Base-by-base conservation (phyloP, 345 rosid species). In the Brassica cretica region DNA sequence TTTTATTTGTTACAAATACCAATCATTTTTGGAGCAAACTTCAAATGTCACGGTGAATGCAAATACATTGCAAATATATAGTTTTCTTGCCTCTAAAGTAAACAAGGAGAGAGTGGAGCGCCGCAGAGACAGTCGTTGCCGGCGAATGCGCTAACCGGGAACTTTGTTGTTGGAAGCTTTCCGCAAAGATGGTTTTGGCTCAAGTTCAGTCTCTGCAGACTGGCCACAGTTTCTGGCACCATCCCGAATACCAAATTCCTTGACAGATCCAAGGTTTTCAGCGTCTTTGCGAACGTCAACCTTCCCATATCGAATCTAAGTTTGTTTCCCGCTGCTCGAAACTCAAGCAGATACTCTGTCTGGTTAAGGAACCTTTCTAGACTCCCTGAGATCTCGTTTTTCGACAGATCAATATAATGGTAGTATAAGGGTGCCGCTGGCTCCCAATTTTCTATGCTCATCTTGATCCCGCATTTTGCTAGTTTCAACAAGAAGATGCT, bases 401-500 rank as follows among this genome's bases (percentile, higher is more conserved):
- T 82, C 3, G 92, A 86, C 5, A 90, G 60, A 78, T 90, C 98
- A 64, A 93, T 85, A 83, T 27, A 90, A 78, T 93, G 96, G 67
- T 90, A 93, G 78, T 83, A 93, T 78, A 86, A 89, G 0, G 88
- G 85, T 72, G 87, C 33, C n/a, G 74, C 86, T 5, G 94, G 98
- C 75, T 84, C 78, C 94, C 94, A 89, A 29, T 76, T 53, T 30
- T 82, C 84, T 29, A 93, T 65, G 3, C 71, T 83, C 83, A 88
- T 82, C 75, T 85, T 84, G 80, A 93, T 84, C 55, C 98, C 94
- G 29, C 96, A 89, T 53, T 81, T 85, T 0, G 90, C 98, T 0
- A 93, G 88, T 84, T 88, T 91, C 66, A 91, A 82, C 7, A 93
- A 89, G 83, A 71, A 91, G 25, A 91, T 91, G 21, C 89, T 88